Evolutionary conservation across 129 eudicot genomes (phyloP), one percentile per base, ranked within the genome.

Genomic region (Calendula officinalis): DNA sequence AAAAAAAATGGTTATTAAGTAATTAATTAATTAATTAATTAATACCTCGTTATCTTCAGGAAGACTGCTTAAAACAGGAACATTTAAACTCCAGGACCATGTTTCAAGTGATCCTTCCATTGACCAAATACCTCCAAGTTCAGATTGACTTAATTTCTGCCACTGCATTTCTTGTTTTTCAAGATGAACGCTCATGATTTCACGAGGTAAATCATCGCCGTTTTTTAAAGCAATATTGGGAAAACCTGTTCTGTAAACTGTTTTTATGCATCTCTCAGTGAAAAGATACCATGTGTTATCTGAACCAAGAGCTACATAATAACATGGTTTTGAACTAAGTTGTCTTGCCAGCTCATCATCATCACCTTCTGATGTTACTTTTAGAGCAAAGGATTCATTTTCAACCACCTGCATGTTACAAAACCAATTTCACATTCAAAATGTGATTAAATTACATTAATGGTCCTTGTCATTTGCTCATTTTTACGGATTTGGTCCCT

Each of bases 81-180:
- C 91, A 77, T 92, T 92, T 60, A 92, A 83, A 77, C 98, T 92
- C 98, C 98, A 92, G 16, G 98, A 92, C 96, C 98, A 92, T n/a
- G 96, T 88, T 48, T 85, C 96, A 33, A 92, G 71, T 53, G 98
- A 88, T 60, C 96, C 98, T 77, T 88, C 98, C 84, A 82, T 82
- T 67, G 72, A 67, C 98, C 98, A 92, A n/a, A 92, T 63, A 66
- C 82, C 95, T 52, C 95, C 98, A 77, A 92, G 82, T 55, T 88
- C 98, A 75, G 96, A 83, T 47, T 83, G 83, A 38, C 76, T 81
- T 33, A 92, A 80, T 56, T 83, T 92, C 78, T 81, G 83, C 98
- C 98, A 92, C 67, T 81, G 85, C 84, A 85, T 78, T 50, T 82
- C 96, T 66, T 72, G 94, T 73, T 82, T 85, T 60, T 88, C 89